Evolutionary conservation across 2,329 filamentous ascomycete species (phyloP).

Genomic region (Pseudopyricularia cyperi): DNA sequence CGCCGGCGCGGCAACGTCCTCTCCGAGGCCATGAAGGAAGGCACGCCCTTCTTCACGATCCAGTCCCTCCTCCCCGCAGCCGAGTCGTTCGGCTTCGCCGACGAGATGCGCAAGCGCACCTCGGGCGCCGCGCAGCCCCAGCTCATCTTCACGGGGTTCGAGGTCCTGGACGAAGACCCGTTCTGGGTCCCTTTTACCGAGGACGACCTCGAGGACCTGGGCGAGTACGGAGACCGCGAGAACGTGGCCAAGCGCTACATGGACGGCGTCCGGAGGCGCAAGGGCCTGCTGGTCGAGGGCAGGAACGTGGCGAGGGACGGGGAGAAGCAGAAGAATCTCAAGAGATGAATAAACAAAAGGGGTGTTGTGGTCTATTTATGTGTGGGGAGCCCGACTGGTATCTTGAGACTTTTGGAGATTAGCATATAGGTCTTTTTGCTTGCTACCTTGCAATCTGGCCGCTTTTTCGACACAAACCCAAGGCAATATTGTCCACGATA

Average conservation of each 20-base stretch:
- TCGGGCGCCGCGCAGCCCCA: constrained; percentile 85
- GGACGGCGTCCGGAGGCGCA: constrained; percentile 73
- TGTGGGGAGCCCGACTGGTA: no score
- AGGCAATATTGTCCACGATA: no score
- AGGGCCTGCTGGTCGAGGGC: constrained; percentile 76
- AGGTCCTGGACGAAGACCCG: constrained; percentile 87
- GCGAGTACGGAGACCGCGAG: constrained; percentile 84
- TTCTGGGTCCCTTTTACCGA: constrained; percentile 97
- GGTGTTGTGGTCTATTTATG: neutral
- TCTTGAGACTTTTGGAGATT: no score
- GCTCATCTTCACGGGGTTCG: constrained; percentile 84
- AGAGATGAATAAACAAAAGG: no score
- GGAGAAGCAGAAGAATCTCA: constrained; percentile 74
- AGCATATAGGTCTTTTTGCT: no score
- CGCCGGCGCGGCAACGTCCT: constrained; percentile 81
- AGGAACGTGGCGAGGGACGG: constrained; percentile 69
- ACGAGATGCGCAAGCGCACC: constrained; percentile 92
- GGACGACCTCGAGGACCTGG: constrained; percentile 90
- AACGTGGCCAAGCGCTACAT: constrained; percentile 96
- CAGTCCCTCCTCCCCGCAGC: constrained; percentile 77
- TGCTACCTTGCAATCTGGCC: no score
- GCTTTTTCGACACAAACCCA: no score
- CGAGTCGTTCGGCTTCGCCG: constrained; percentile 89
- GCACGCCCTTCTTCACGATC: constrained; percentile 94
- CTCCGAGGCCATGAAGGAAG: constrained; percentile 84